Percentiles rank a stretch among this genome's conserved stretches.
These are phyloP conservation scores for Hypoxylon sp. DNA, from an alignment of 2,329 filamentous ascomycete genomes.

Conservation along the genomic window DNA sequence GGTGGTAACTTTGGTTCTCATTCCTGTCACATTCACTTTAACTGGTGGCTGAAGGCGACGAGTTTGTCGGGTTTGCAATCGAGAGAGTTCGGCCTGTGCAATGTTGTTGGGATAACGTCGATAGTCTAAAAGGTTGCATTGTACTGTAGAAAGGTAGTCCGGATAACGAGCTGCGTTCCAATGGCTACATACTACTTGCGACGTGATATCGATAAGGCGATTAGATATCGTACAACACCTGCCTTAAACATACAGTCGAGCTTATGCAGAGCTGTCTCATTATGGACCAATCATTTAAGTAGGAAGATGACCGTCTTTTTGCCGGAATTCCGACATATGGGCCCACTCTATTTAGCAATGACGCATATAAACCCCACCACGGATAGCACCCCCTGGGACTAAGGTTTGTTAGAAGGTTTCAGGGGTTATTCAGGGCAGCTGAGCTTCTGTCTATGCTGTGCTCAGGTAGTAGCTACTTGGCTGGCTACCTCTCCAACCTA, in stretches of 20 bases:
- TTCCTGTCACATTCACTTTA: neutral
- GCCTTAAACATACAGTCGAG: constrained; percentile 13
- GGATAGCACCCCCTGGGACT: constrained; percentile 28
- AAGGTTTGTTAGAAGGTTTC: constrained; percentile 20
- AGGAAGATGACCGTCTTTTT: constrained; percentile 17
- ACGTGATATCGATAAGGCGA: constrained; percentile 28
- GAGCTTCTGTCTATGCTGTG: constrained; percentile 1
- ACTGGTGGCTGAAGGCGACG: neutral
- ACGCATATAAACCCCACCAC: constrained; percentile 38
- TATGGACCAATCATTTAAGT: constrained; percentile 1
- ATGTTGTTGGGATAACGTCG: neutral
- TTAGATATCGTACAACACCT: constrained; percentile 4
- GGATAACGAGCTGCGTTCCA: constrained; percentile 18
- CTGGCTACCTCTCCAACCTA: neutral
- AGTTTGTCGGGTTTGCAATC: neutral
- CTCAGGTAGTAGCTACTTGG: constrained; percentile 2
- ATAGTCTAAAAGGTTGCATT: constrained; percentile 11
- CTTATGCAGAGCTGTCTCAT: neutral
- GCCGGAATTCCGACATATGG: neutral
- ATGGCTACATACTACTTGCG: neutral
- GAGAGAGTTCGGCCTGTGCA: neutral
- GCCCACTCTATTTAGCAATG: constrained; percentile 13
- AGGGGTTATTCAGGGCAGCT: constrained; percentile 24
- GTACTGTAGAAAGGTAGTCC: neutral
- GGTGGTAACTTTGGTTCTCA: neutral